phyloP scores from a whole-genome alignment of 2,329 filamentous ascomycete genomes.

The Aspergillus fischeri region DNA sequence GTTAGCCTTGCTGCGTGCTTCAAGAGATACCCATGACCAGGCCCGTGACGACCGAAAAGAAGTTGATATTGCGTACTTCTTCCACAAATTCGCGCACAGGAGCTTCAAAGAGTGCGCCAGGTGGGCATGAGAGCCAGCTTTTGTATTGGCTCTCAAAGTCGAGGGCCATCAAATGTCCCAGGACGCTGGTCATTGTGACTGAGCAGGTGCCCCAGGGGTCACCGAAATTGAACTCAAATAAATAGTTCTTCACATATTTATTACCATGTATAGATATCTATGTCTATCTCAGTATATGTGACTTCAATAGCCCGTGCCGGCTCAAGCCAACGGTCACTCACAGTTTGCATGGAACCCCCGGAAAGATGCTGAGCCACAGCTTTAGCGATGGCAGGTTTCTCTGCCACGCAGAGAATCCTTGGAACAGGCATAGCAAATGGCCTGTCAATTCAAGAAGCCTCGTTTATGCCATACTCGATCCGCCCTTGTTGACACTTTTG shows the following conservation, averaged over 20 bases:
- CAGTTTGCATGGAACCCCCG: slow-evolving; percentile 67
- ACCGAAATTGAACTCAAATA: slow-evolving; percentile 84
- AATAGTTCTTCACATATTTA: slow-evolving; percentile 88
- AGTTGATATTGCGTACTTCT: slow-evolving; percentile 47
- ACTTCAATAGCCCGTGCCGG: neutral
- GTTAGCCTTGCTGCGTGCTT: slow-evolving; percentile 10
- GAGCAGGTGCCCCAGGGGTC: slow-evolving; percentile 72
- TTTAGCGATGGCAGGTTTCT: slow-evolving; percentile 93
- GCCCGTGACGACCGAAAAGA: neutral
- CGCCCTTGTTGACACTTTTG: neutral
- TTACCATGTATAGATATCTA: slow-evolving; percentile 65
- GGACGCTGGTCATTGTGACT: slow-evolving; percentile 91
- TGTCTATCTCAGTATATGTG: slow-evolving; percentile 15
- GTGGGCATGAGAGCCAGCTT: slow-evolving; percentile 77
- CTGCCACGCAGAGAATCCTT: slow-evolving; percentile 70
- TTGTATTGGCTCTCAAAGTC: slow-evolving; percentile 73
- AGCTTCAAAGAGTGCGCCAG: slow-evolving; percentile 74
- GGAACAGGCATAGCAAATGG: slow-evolving; percentile 11
- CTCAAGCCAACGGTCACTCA: slow-evolving; percentile 42
- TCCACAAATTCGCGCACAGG: slow-evolving; percentile 66
- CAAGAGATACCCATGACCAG: neutral
- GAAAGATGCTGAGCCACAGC: slow-evolving; percentile 86
- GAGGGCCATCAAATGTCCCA: slow-evolving; percentile 77
- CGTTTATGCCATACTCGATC: neutral
- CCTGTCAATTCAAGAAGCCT: neutral